Base-by-base conservation (phyloP, 148 eudicot species). In the Chenopodium berlandieri region DNA sequence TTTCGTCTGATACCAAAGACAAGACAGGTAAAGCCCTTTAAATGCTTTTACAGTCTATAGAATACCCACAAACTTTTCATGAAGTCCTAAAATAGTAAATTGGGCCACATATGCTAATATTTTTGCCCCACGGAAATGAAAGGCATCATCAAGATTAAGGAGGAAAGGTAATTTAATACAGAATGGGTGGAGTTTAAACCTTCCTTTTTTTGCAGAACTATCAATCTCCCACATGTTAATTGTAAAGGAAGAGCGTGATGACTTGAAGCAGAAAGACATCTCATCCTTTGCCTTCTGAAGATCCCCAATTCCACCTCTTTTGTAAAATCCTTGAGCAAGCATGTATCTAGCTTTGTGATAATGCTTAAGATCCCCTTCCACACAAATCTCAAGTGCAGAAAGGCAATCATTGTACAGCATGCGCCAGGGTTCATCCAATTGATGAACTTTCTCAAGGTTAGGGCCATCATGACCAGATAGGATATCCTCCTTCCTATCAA, bases 211-310 rank as follows among this genome's bases (percentile, higher is more conserved):
- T 50, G 90, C 97, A 85, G 85, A 92, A 80, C 97, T 92, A 87
- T 96, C 99, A 86, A 96, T 96, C 90, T 96, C 99, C 99, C 99
- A 96, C 99, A 96, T 96, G 80, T 96, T 96, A 76, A 92, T 84
- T n/a, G 99, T 94, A 80, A 94, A 96, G 75, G 95, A 94, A 82
- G 99, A 96, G 81, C 99, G 99, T 47, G 99, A 88, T 37, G 99
- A 94, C 93, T 94, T 96, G 79, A 96, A 96, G 89, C 99, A 96
- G 85, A 96, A 96, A 66, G 99, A 94, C 60, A 96, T 91, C 79
- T 96, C 94, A 80, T 96, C 98, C 80, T 91, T 96, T 76, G 99
- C 98, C 80, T 84, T 94, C 81, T 92, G 95, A 77, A 94, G 77
- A 87, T 94, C 98, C 77, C 91, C 94, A 71, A 30, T 84, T 72